These are phyloP conservation scores for Plectosphaerella cucumerina DNA, from an alignment of 2,329 filamentous ascomycete species.

Conservation along the genomic window DNA sequence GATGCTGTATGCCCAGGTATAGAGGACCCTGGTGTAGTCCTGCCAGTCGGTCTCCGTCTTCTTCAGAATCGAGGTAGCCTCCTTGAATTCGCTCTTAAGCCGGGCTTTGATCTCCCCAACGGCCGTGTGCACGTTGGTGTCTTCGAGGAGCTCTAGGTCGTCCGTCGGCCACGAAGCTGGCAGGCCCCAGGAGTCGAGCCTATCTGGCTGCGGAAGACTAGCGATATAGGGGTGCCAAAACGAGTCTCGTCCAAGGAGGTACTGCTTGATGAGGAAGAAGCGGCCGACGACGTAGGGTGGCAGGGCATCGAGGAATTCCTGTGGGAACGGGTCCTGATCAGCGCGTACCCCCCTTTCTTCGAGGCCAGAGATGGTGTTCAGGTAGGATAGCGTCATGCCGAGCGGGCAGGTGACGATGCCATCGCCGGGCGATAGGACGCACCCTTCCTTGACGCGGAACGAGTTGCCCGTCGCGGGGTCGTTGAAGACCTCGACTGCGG, in stretches of 20 bases:
- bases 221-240: constrained; percentile 67
- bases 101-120: constrained; percentile 42
- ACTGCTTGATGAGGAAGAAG: constrained; percentile 68
- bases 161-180: constrained; percentile 61
- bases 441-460: constrained; percentile 39
- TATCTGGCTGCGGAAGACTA: constrained; percentile 58
- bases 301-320: constrained; percentile 41
- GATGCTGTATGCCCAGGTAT: constrained; percentile 61
- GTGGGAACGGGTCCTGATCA: constrained; percentile 34
- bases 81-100: constrained; percentile 41
- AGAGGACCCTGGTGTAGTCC: constrained; percentile 44
- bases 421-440: constrained; percentile 28
- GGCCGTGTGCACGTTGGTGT: constrained; percentile 48
- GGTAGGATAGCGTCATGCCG: constrained; percentile 52
- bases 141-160: constrained; percentile 53
- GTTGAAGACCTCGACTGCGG: constrained; percentile 46
- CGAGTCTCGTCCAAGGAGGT: constrained; percentile 51
- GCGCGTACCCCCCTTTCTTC: constrained; percentile 13
- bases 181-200: constrained; percentile 45
- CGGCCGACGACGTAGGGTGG: constrained; percentile 59
- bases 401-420: constrained; percentile 49
- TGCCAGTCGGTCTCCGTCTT: constrained; percentile 20
- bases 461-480: constrained; percentile 49
- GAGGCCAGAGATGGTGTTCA: constrained; percentile 42
- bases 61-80: constrained; percentile 27